phyloP scores from a whole-genome alignment of 2,329 filamentous ascomycete species.

The Plectosphaerella sp. region DNA sequence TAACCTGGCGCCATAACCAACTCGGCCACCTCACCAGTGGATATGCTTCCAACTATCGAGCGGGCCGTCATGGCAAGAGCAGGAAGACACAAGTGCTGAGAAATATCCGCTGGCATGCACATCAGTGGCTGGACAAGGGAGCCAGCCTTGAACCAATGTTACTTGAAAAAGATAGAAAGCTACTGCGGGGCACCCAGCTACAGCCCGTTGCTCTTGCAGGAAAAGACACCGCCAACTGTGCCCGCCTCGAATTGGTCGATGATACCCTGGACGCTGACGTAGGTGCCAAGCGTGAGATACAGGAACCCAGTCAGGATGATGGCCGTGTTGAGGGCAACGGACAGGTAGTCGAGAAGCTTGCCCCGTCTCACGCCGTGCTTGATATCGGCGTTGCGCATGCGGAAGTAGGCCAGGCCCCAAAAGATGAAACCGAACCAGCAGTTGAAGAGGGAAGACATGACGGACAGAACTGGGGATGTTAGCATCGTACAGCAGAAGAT shows the following conservation, averaged over 20 bases:
- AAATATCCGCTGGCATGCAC: too few species aligned
- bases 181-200: too few species aligned
- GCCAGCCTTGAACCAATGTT: too few species aligned
- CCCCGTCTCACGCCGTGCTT: slow-evolving; percentile 49
- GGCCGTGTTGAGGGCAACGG: slow-evolving; percentile 62
- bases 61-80: too few species aligned
- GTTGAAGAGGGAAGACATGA: slow-evolving; percentile 84
- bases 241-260: slow-evolving; percentile 65
- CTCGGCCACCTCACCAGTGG: too few species aligned
- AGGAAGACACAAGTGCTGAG: too few species aligned
- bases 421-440: slow-evolving; percentile 96
- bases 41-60: too few species aligned
- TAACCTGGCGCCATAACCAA: too few species aligned
- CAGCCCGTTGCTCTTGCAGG: slow-evolving; percentile 62
- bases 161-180: too few species aligned
- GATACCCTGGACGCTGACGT: slow-evolving; percentile 70
- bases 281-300: slow-evolving; percentile 79
- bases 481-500: background rate
- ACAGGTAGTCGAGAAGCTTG: slow-evolving; percentile 42
- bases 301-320: slow-evolving; percentile 77
- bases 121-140: too few species aligned
- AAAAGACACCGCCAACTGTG: slow-evolving; percentile 67
- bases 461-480: slow-evolving; percentile 46
- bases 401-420: slow-evolving; percentile 78
- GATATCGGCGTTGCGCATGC: slow-evolving; percentile 66